Conservation (phyloP, 208 protist genomes). For the Acanthamoeba lenticulata region DNA sequence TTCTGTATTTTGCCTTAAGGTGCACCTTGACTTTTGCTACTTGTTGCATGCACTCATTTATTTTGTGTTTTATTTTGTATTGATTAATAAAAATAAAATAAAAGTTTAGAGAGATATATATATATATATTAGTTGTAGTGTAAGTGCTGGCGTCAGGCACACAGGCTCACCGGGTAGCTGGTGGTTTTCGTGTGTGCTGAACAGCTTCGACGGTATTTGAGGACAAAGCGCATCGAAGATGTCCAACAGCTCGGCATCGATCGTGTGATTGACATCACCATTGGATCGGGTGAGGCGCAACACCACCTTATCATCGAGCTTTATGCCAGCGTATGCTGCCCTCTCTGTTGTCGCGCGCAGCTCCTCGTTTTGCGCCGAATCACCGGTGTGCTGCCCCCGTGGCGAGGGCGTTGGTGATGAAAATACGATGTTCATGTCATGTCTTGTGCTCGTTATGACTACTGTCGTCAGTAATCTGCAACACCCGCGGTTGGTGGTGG, state of each 20-base stretch:
- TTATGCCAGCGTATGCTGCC: conserved; percentile 80
- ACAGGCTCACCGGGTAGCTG: neutral
- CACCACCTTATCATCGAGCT: conserved; percentile 87
- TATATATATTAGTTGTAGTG: neutral
- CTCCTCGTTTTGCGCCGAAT: no score
- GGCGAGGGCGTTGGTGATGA: no score
- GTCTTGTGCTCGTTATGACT: no score
- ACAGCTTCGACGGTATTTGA: conserved; percentile 96
- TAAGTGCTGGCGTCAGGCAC: neutral
- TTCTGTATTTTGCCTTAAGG: conserved; percentile 92
- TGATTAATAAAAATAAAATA: neutral
- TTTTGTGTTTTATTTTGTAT: conserved; percentile 22
- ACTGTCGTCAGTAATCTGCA: no score
- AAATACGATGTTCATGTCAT: no score
- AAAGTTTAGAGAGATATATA: neutral
- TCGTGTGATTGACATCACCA: conserved; percentile 95
- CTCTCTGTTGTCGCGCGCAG: no score
- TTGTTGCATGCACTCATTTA: neutral
- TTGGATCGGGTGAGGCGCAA: conserved; percentile 89
- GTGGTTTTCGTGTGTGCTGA: neutral
- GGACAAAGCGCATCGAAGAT: conserved; percentile 92
- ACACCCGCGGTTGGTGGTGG: conserved; percentile 87
- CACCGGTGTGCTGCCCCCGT: no score
- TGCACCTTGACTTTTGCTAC: neutral
- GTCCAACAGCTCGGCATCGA: conserved; percentile 96